Evolutionary conservation across 179 eudicot genomes (phyloP), one percentile per base, ranked within the genome.

Genomic region (Spinacia oleracea): DNA sequence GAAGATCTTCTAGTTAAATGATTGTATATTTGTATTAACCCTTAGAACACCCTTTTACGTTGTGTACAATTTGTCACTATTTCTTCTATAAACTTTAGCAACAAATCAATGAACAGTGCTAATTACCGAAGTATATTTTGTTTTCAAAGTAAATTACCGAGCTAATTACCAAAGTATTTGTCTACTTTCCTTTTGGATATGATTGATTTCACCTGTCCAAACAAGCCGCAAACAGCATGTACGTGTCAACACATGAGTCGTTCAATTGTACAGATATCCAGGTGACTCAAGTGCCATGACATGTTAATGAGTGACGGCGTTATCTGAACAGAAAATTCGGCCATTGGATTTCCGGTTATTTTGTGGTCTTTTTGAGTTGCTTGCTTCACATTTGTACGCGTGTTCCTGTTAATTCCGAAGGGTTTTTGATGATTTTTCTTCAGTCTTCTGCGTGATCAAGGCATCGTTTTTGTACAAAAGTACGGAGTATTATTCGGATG

Each of bases 71-170:
- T 56, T 76, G 86, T 58, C 51, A 70, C 50, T 66, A 50, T 65
- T 9, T 2, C 23, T 50, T 77, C 25, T 10, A 5, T 18, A 20
- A 53, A 4, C 20, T 53, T 20, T 48, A 16, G 32, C 60, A 34
- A 48, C 9, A 60, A 60, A 35, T 62, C 75, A 45, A 38, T 69
- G 77, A 72, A 79, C 82, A 79, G 80, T 79, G 78, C 71, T 29
- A 55, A 64, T 80, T 83, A 80, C 86, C 81, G 58, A 83, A 75
- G 81, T 73, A 64, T n/a, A 69, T 56, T 75, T 51, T 53, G 9
- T 21, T 66, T 50, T 70, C 45, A 55, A 3, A 1, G 0, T 34
- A 1, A n/a, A n/a, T n/a, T n/a, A n/a, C n/a, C n/a, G n/a, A n/a
- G n/a, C n/a, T n/a, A n/a, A n/a, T n/a, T n/a, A n/a, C n/a, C n/a